A percentile compares a stretch with the other conserved stretches of the same genome.
phyloP scores from a whole-genome alignment of 805 yeast genomes.

The Aciculoconidium aculeatum region DNA sequence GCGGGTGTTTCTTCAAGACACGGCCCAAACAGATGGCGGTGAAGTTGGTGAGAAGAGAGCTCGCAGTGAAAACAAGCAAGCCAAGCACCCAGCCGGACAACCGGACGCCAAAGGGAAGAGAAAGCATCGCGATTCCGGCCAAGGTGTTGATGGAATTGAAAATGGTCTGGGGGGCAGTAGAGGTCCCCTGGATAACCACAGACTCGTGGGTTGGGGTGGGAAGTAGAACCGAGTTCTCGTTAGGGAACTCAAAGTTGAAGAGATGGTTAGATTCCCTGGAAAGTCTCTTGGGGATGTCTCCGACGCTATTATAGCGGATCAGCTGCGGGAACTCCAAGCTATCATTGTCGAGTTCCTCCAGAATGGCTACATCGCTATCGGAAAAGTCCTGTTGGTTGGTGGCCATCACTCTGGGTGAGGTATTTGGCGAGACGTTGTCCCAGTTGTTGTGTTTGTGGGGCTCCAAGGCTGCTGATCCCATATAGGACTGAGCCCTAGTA shows the following conservation, averaged over 20 bases:
- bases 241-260: slow-evolving; percentile 1
- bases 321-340: no score
- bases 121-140: slow-evolving; percentile 64
- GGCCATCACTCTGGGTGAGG: slow-evolving; percentile 15
- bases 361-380: no score
- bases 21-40: slow-evolving; percentile 70
- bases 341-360: no score
- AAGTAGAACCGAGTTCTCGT: slow-evolving; percentile 3
- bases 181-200: slow-evolving; percentile 15
- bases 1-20: slow-evolving; percentile 74
- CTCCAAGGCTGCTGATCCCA: slow-evolving; percentile 8
- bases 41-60: slow-evolving; percentile 68
- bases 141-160: slow-evolving; percentile 56
- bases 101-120: slow-evolving; percentile 59
- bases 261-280: slow-evolving; percentile 1
- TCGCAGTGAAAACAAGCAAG: slow-evolving; percentile 45
- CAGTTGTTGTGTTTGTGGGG: slow-evolving; percentile 4
- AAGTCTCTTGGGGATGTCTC: no score
- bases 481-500: slow-evolving; percentile 29
- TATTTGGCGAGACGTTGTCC: slow-evolving; percentile 18
- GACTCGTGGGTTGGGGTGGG: not conserved
- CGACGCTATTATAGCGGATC: no score
- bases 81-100: slow-evolving; percentile 69
- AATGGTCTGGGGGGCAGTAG: slow-evolving; percentile 42
- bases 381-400: no score